These are phyloP conservation scores for Pyrenophora graminea DNA, from an alignment of 2,329 filamentous ascomycete species.

Conservation along the genomic window DNA sequence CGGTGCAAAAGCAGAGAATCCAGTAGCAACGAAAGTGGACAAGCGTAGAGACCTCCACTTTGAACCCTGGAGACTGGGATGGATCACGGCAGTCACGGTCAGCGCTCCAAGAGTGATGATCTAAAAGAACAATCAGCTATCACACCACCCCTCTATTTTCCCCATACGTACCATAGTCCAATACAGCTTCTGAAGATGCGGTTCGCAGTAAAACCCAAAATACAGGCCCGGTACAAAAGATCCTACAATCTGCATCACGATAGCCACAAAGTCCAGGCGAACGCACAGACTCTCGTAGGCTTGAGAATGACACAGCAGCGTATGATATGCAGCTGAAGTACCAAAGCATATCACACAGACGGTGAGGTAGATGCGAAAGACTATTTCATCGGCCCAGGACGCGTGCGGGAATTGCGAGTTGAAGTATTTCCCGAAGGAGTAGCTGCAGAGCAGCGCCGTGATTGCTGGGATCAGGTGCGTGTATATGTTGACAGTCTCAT, in stretches of 20 bases:
- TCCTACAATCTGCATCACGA: slow-evolving; percentile 84
- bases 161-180: slow-evolving; percentile 42
- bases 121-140: neutral
- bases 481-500: slow-evolving; percentile 70
- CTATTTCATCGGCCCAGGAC: slow-evolving; percentile 22
- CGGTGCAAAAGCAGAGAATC: slow-evolving; percentile 81
- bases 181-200: slow-evolving; percentile 42
- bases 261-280: slow-evolving; percentile 88
- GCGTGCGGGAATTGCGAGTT: slow-evolving; percentile 11
- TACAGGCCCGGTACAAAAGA: slow-evolving; percentile 80
- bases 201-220: slow-evolving; percentile 54
- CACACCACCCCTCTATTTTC: too few species aligned
- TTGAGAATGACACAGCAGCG: slow-evolving; percentile 78
- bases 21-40: slow-evolving; percentile 83
- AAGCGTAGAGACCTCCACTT: slow-evolving; percentile 82
- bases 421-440: slow-evolving; percentile 17
- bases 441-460: slow-evolving; percentile 11
- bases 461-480: slow-evolving; percentile 58
- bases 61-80: slow-evolving; percentile 81
- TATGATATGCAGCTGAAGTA: slow-evolving; percentile 72
- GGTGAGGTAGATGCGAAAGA: slow-evolving; percentile 29
- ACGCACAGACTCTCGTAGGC: slow-evolving; percentile 78
- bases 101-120: slow-evolving; percentile 57
- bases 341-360: slow-evolving; percentile 45
- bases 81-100: slow-evolving; percentile 76